Base-by-base conservation (phyloP, 176 grass and related monocot genomes). In the Juncus effusus region DNA sequence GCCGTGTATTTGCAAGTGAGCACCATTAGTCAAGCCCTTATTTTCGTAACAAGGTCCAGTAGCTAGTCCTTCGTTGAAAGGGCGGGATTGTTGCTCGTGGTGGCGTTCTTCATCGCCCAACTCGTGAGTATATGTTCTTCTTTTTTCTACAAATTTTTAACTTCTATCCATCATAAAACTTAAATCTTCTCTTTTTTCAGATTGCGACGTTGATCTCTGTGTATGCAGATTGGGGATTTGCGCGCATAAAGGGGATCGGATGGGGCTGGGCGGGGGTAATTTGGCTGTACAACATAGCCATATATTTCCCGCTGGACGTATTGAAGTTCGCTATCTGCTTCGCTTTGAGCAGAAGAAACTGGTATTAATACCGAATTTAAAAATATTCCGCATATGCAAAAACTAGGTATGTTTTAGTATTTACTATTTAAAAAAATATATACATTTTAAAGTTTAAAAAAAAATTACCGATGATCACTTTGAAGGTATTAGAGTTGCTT, bases 1-100 rank as follows among this genome's bases (percentile, higher is more conserved):
- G 93, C 88, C 13, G 65, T 97, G 59, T 97, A 97, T 74, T 80
- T 97, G 61, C 93, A 97, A 89, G 93, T 97, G 62, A 97, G 93
- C 69, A 97, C 92, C 67, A 83, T 97, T 35, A 97, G 93, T 57
- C 93, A 97, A 78, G 88, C 93, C 13, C 77, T 97, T 9, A 97
- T 97, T 49, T 97, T 97, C 0, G 93, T 97, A 28, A 97, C 93
- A 42, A 82, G 93, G 36, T 89, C 93, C 16, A 84, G 93, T 3
- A 86, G 93, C 80, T 97, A 88, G 93, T 92, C 63, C 60, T 97
- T 79, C 0, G 7, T 78, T 12, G 93, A 97, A 67, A 84, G 93
- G 61, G 88, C 93, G 8, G 93, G 93, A 55, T 10, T 92, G 3
- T 82, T 97, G 51, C 67, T 97, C 59, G 75, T 91, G 13, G 55